Conservation (phyloP, 441 rosid genomes). For the Adansonia madagascariensis region DNA sequence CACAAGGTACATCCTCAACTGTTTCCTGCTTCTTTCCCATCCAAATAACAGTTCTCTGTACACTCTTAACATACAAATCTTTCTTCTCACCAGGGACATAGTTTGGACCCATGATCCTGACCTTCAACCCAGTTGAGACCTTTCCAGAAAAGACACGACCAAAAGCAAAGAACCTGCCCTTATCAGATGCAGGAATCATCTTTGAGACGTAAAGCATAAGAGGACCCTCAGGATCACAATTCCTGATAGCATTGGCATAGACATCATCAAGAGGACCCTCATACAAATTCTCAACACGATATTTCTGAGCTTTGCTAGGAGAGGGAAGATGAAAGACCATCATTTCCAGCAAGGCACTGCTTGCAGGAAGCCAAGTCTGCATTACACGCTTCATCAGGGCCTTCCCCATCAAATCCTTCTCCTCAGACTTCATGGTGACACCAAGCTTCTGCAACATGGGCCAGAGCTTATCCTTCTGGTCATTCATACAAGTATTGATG, state of each 20-base stretch:
- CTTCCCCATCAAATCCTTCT: conserved; percentile 29
- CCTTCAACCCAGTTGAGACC: conserved; percentile 23
- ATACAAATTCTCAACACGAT: conserved; percentile 30
- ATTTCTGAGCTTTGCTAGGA: conserved; percentile 24
- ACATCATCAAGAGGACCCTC: conserved; percentile 30
- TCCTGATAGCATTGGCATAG: conserved; percentile 24
- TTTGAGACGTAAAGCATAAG: conserved; percentile 29
- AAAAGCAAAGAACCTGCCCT: conserved; percentile 28
- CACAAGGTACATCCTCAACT: conserved; percentile 29
- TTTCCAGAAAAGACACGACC: conserved; percentile 25
- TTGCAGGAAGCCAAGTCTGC: conserved; percentile 30
- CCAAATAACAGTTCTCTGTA: conserved; percentile 30
- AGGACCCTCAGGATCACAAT: conserved; percentile 30
- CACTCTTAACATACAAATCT: conserved; percentile 27
- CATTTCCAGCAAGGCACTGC: conserved; percentile 23
- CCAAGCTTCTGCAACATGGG: conserved; percentile 25
- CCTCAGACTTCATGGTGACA: conserved; percentile 20
- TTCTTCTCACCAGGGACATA: conserved; percentile 28
- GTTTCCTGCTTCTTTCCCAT: conserved; percentile 32
- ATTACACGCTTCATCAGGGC: conserved; percentile 26
- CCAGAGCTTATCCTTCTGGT: conserved; percentile 30
- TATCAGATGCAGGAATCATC: conserved; percentile 30
- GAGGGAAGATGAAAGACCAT: conserved; percentile 27
- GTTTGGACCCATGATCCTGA: conserved; percentile 31
- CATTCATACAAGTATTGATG: conserved; percentile 26